Percentiles rank a stretch among this genome's conserved stretches.
These are phyloP conservation scores for Pyronema omphalodes DNA, from an alignment of 495 filamentous ascomycete species.

Conservation along the genomic window DNA sequence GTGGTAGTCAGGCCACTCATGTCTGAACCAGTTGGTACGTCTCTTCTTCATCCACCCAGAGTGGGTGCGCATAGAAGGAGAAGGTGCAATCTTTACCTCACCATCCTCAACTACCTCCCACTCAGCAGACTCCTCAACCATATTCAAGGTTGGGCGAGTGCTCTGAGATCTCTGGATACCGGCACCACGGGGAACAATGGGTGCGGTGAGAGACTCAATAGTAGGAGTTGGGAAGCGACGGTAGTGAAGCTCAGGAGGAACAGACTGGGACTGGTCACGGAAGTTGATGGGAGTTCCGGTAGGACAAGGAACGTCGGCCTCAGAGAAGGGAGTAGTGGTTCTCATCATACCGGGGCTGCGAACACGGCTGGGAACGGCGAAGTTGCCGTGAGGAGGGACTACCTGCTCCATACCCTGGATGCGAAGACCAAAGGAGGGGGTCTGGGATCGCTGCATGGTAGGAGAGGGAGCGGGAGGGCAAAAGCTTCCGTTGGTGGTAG, in stretches of 20 bases:
- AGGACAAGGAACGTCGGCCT: slow-evolving; percentile 65
- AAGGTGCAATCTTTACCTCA: slow-evolving; percentile 25
- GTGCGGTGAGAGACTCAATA: slow-evolving; percentile 12
- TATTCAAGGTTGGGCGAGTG: slow-evolving; percentile 12
- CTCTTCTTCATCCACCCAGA: slow-evolving; percentile 90
- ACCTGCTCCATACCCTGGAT: slow-evolving; percentile 32
- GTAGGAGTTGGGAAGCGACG: slow-evolving; percentile 26
- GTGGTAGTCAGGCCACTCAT: slow-evolving; percentile 85
- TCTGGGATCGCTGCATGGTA: slow-evolving; percentile 13
- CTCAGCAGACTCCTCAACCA: slow-evolving; percentile 25
- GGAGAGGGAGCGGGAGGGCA: slow-evolving; percentile 6
- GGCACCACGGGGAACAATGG: slow-evolving; percentile 31
- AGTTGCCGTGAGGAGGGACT: slow-evolving; percentile 27
- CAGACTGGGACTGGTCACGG: slow-evolving; percentile 64
- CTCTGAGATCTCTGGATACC: slow-evolving; percentile 29
- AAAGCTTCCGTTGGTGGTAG: not conserved
- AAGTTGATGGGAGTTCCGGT: slow-evolving; percentile 51
- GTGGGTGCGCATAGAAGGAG: slow-evolving; percentile 36
- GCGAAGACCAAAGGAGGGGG: slow-evolving; percentile 19
- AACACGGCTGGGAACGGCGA: slow-evolving; percentile 14
- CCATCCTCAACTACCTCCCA: slow-evolving; percentile 25
- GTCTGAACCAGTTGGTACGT: slow-evolving; percentile 67
- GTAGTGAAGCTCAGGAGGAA: slow-evolving; percentile 80
- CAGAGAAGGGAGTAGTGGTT: slow-evolving; percentile 55
- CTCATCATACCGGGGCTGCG: slow-evolving; percentile 16